These are phyloP conservation scores for Populus alba DNA, from an alignment of 345 rosid species.

Conservation along the genomic window DNA sequence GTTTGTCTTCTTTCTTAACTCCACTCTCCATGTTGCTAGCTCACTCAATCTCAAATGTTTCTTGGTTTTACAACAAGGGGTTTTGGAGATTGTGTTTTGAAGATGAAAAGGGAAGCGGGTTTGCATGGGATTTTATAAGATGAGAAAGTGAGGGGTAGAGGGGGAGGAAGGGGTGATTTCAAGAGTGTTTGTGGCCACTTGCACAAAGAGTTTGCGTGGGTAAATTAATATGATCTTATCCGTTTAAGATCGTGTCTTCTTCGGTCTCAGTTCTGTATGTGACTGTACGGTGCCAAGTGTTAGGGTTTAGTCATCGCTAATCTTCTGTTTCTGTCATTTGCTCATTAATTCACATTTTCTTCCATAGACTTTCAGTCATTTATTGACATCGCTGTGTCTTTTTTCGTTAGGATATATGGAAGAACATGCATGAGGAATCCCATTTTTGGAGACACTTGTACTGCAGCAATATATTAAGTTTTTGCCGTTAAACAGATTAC, in stretches of 20 bases:
- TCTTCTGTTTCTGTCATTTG: background rate
- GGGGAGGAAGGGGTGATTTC: too few relatives aligned
- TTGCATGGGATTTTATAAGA: constrained; percentile 18
- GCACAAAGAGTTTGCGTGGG: background rate
- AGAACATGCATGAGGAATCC: background rate
- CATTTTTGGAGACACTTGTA: background rate
- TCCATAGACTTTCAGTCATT: background rate
- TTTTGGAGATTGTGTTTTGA: background rate
- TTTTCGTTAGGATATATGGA: background rate
- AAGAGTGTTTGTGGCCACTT: background rate
- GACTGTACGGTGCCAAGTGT: background rate
- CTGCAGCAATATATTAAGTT: background rate
- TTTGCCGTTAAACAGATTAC: background rate
- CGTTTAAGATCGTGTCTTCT: background rate
- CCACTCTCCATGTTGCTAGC: background rate
- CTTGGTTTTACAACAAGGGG: background rate
- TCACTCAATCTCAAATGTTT: background rate
- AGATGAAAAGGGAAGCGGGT: background rate
- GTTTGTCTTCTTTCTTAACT: background rate
- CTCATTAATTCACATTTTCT: background rate
- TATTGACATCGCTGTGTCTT: background rate
- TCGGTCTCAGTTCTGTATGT: background rate
- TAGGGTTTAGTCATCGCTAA: background rate
- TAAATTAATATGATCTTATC: constrained; percentile 12
- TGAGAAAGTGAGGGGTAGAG: background rate